phyloP scores from a whole-genome alignment of 2,329 filamentous ascomycete species.

The Cladosporium sphaerospermum region DNA sequence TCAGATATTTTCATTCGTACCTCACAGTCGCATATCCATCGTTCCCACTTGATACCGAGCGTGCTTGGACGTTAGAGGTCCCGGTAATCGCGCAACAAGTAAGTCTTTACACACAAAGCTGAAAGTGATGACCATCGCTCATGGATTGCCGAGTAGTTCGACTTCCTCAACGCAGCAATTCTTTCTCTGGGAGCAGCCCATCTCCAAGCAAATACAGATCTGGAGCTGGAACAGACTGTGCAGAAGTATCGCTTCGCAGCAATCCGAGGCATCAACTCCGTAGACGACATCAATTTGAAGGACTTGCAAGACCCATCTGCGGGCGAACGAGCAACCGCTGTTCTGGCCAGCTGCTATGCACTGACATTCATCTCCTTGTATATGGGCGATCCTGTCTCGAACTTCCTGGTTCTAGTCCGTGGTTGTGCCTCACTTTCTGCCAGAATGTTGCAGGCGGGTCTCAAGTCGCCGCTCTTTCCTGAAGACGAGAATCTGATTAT shows the following conservation, averaged over 20 bases:
- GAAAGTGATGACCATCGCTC: not conserved
- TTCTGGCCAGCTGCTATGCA: not conserved
- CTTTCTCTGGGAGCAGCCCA: not conserved
- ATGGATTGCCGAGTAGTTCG: not conserved
- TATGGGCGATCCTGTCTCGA: constrained; percentile 6
- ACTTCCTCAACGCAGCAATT: not conserved
- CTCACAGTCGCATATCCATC: constrained; percentile 4
- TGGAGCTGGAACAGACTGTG: not conserved
- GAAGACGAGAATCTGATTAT: not conserved
- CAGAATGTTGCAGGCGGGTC: constrained; percentile 3
- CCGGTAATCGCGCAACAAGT: constrained; percentile 9
- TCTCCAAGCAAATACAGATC: not conserved
- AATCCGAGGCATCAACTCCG: constrained; percentile 1
- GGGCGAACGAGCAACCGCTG: constrained; percentile 2
- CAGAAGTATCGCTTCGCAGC: constrained; percentile 7
- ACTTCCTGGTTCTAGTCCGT: constrained; percentile 3
- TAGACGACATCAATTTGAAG: constrained; percentile 1
- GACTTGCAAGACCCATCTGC: not conserved
- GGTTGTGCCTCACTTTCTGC: not conserved
- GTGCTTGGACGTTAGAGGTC: constrained; percentile 1
- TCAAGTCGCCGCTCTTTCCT: constrained; percentile 1
- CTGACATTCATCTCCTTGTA: not conserved
- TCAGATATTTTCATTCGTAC: constrained; percentile 5
- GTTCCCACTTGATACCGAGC: constrained; percentile 2
- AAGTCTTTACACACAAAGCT: not conserved